Evolutionary conservation across 768 basidiomycete genomes (phyloP), one percentile per base, ranked within the genome.

Genomic region (Leccinellum luteum): DNA sequence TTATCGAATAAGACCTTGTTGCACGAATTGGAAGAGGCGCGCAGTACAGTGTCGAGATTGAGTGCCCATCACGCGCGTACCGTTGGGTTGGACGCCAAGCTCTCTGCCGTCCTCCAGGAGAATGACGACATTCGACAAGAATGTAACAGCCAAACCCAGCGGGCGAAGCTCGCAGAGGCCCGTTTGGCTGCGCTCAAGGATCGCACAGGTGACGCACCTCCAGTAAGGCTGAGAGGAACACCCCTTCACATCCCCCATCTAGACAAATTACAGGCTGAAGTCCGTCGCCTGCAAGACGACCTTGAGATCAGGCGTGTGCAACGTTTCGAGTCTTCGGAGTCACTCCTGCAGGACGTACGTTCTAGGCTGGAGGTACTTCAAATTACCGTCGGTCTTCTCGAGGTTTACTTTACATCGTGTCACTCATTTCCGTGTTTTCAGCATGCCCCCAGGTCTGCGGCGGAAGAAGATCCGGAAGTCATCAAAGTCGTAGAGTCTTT

Each of bases 111-210:
- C n/a, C 75, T 85, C 52, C 86, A 86, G 66, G 89, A 93, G 70
- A 82, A 83, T 63, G 91, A 94, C 41, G 93, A 95, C 68, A 80
- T 90, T 72, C 86, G 83, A 59, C 91, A 94, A 71, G 93, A 95
- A 68, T 78, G 87, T 25, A 87, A 91, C 55, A 79, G 79, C 52
- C 89, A 92, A 61, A 73, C 80, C 10, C 84, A 87, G 57, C 77
- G 86, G 44, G 86, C 89, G 3, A 78, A 82, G 43, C 66, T 84
- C 32, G 87, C 90, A 9, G 93, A 94, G 63, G 75, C 79, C 7
- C 82, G 86, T 32, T 77, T 86, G 57, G 76, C 78, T 27, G 80
- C 85, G 10, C 74, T 90, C 59, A 85, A 83, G 58, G 85, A 90
- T 54, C 86, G 85, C 66, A 82, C 84, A 57, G 77, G 90, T 90